These are phyloP conservation scores for Coix lacrymajobi DNA, from an alignment of 176 grass and related monocot species.

Conservation along the genomic window DNA sequence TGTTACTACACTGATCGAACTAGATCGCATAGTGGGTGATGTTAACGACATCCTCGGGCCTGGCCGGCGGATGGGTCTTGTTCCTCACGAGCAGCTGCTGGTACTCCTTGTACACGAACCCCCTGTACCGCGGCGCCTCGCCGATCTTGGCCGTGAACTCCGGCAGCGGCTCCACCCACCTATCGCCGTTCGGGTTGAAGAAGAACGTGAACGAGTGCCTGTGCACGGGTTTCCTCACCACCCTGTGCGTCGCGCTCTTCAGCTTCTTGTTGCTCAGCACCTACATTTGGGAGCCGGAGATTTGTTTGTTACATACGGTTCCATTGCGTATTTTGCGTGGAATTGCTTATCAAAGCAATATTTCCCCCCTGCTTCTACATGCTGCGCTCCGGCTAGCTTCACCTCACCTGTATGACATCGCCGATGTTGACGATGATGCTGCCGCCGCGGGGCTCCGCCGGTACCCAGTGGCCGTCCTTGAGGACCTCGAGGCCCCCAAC, in stretches of 20 bases:
- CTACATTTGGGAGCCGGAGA: neutral
- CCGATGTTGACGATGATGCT: slow-evolving; percentile 42
- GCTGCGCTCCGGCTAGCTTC: neutral
- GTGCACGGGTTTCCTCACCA: slow-evolving; percentile 26
- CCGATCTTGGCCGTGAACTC: slow-evolving; percentile 18
- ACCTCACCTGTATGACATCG: slow-evolving; percentile 24
- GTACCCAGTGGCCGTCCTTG: slow-evolving; percentile 28
- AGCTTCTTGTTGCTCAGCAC: slow-evolving; percentile 25
- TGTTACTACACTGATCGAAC: neutral
- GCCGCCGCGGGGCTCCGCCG: slow-evolving; percentile 13
- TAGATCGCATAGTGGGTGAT: slow-evolving; percentile 27
- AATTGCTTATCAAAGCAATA: neutral
- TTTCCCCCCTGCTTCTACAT: too few species aligned
- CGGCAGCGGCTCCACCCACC: slow-evolving; percentile 40
- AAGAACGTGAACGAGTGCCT: slow-evolving; percentile 32
- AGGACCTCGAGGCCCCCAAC: slow-evolving; percentile 39
- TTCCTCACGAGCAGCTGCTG: slow-evolving; percentile 25
- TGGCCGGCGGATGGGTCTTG: slow-evolving; percentile 26
- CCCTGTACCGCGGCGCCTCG: slow-evolving; percentile 22
- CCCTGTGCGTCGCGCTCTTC: slow-evolving; percentile 34
- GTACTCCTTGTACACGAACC: slow-evolving; percentile 24
- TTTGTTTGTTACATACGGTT: neutral
- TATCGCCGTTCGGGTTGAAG: slow-evolving; percentile 20
- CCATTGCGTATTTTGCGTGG: neutral
- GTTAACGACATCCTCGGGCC: slow-evolving; percentile 5